Evolutionary conservation across 2,329 filamentous ascomycete genomes (phyloP), one percentile per base, ranked within the genome.

Genomic region (Monosporascus sp.): DNA sequence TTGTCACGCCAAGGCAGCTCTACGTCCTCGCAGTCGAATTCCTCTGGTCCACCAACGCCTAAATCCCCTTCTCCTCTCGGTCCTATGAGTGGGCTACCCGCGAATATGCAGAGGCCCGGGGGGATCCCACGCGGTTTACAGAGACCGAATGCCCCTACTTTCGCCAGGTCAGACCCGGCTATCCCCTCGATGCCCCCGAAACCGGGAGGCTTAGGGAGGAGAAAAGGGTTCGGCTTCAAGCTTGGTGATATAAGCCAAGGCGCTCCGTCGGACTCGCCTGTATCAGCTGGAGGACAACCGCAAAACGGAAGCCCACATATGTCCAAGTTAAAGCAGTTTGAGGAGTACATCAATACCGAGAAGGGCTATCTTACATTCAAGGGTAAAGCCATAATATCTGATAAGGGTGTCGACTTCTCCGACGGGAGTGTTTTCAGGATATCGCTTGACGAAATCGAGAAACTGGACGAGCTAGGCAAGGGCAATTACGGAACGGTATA

Each of bases 401-500:
- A 89, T 25, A 85, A 88, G 17, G 94, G 94, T 25, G 92, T 99
- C 56, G 88, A 97, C 65, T 99, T 99, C 66, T 87, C 88, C 24
- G 91, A 88, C 53, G 94, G 94, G 2, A 88, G 87, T 51, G 90
- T 85, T 18, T 97, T 99, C 71, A 90, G 81, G 65, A 97, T 99
- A 65, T 97, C 93, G 4, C 78, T 99, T 43, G 93, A 99, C 65
- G 66, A 99, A 69, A 89, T 99, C 6, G 90, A 97, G 63, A 93
- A 90, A 1, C 68, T 97, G 53, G 90, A 93, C 56, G 94, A 99
- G 74, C 76, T 99, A 14, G 94, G 94, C 47, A 99, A 97, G 72
- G 94, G 94, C 41, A 99, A 99, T 69, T 99, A 99, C 64, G 94
- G 94, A 55, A 97, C 93, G 1, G 94, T 99, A 4, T 97, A 96